Percentiles rank a stretch among this genome's conserved stretches.
These are phyloP conservation scores for Scheffersomyces cryptocercus DNA, from an alignment of 1,139 yeast genomes.

Conservation along the genomic window DNA sequence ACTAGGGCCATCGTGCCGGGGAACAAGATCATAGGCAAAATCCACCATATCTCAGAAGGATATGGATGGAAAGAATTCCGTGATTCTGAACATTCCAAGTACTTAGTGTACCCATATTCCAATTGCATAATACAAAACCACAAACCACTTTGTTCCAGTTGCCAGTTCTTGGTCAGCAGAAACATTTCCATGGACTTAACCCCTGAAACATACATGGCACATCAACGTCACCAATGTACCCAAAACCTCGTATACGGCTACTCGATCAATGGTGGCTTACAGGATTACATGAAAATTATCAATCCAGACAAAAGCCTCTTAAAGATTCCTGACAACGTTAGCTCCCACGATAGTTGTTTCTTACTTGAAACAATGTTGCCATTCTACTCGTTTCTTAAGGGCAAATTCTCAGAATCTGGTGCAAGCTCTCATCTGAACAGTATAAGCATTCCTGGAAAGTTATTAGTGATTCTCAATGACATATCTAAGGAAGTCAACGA, in stretches of 20 bases:
- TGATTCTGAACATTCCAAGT: conserved; percentile 18
- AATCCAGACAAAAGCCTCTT: conserved; percentile 27
- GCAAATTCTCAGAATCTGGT: conserved; percentile 8
- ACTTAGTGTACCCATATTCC: conserved; percentile 38
- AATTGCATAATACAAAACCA: conserved; percentile 30
- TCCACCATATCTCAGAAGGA: conserved; percentile 12
- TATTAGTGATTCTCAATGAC: conserved; percentile 32
- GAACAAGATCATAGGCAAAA: conserved; percentile 30
- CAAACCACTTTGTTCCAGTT: conserved; percentile 22
- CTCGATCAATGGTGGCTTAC: conserved; percentile 43
- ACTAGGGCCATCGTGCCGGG: conserved; percentile 30
- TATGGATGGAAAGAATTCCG: conserved; percentile 5
- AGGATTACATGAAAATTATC: conserved; percentile 33
- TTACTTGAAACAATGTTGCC: conserved; percentile 38
- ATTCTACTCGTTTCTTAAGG: conserved; percentile 29
- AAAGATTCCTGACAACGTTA: conserved; percentile 30
- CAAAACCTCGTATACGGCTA: conserved; percentile 32
- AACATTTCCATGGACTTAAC: conserved; percentile 3
- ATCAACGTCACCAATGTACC: conserved; percentile 21
- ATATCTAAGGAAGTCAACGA: conserved; percentile 36
- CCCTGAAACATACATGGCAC: conserved; percentile 10
- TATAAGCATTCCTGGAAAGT: conserved; percentile 11
- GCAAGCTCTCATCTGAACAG: conserved; percentile 4
- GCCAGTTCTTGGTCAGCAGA: conserved; percentile 13
- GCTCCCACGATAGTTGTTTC: conserved; percentile 42